phyloP scores from a whole-genome alignment of 768 basidiomycete species.

The Mycena polygramma region DNA sequence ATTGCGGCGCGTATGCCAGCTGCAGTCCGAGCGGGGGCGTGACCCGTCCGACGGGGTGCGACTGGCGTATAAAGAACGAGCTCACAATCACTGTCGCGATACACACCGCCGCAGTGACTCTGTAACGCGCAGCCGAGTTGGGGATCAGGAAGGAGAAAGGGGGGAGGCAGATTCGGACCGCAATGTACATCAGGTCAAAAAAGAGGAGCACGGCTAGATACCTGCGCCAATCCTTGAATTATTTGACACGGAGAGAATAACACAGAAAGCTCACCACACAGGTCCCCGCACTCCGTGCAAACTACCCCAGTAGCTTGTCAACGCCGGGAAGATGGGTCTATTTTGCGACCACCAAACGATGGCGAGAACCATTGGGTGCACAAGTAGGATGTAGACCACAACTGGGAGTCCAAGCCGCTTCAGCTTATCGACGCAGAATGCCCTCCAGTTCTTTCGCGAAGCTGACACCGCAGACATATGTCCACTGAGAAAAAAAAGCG shows the following conservation, averaged over 20 bases:
- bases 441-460: conserved; percentile 10
- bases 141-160: conserved; percentile 29
- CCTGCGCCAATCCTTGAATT: conserved; percentile 8
- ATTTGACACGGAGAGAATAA: not conserved
- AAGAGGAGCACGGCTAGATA: conserved; percentile 28
- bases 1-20: conserved; percentile 31
- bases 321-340: conserved; percentile 15
- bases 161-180: conserved; percentile 16
- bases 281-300: conserved; percentile 29
- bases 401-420: conserved; percentile 33
- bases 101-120: conserved; percentile 16
- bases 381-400: conserved; percentile 25
- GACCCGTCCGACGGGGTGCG: conserved; percentile 22
- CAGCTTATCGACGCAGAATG: conserved; percentile 28
- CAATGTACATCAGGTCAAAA: conserved; percentile 35
- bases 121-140: conserved; percentile 4
- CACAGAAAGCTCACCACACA: conserved; percentile 24
- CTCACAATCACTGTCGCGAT: conserved; percentile 19
- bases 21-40: conserved; percentile 21
- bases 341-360: conserved; percentile 21
- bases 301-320: conserved; percentile 13
- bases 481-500: conserved; percentile 30
- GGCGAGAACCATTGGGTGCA: conserved; percentile 12
- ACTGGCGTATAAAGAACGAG: conserved; percentile 29
- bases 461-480: conserved; percentile 30